These are phyloP conservation scores for Dothideomycetes sp. DNA, from an alignment of 2,329 filamentous ascomycete genomes.

Conservation along the genomic window DNA sequence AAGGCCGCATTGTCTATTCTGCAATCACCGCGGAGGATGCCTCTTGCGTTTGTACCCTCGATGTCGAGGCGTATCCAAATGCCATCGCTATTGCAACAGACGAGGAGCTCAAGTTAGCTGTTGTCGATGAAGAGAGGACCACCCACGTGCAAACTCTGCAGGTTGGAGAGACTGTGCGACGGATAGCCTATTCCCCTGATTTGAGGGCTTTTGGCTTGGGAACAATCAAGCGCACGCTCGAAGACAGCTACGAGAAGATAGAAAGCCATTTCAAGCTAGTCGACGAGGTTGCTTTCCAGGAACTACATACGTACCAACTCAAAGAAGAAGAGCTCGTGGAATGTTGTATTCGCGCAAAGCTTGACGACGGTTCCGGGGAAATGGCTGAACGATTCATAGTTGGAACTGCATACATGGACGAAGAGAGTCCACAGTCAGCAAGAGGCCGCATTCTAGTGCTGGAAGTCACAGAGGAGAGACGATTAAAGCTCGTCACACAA, in stretches of 20 bases:
- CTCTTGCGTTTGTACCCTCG: conserved; percentile 69
- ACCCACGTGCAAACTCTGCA: conserved; percentile 78
- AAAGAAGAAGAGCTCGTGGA: conserved; percentile 67
- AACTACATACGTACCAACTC: conserved; percentile 60
- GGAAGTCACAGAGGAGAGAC: conserved; percentile 65
- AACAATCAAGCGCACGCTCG: conserved; percentile 65
- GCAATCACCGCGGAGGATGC: conserved; percentile 85
- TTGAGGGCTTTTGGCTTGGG: conserved; percentile 79
- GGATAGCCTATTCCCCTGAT: conserved; percentile 72
- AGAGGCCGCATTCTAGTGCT: conserved; percentile 75
- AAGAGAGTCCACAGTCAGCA: conserved; percentile 40
- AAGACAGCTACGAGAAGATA: conserved; percentile 61
- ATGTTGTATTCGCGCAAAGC: conserved; percentile 65
- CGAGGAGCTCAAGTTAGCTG: conserved; percentile 63
- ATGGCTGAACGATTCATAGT: conserved; percentile 74
- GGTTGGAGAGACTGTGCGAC: conserved; percentile 71
- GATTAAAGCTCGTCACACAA: conserved; percentile 60
- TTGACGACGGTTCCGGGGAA: conserved; percentile 46
- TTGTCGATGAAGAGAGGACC: conserved; percentile 72
- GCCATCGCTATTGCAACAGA: conserved; percentile 74
- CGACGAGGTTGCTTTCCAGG: conserved; percentile 78
- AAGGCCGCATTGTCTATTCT: conserved; percentile 82
- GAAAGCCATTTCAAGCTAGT: conserved; percentile 77
- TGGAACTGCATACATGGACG: conserved; percentile 71
- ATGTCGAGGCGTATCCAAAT: conserved; percentile 67